A percentile compares a stretch with the other conserved stretches of the same genome.
Conservation (phyloP, 1,284 basidiomycete genomes). For the Trichosporon sp. region DNA sequence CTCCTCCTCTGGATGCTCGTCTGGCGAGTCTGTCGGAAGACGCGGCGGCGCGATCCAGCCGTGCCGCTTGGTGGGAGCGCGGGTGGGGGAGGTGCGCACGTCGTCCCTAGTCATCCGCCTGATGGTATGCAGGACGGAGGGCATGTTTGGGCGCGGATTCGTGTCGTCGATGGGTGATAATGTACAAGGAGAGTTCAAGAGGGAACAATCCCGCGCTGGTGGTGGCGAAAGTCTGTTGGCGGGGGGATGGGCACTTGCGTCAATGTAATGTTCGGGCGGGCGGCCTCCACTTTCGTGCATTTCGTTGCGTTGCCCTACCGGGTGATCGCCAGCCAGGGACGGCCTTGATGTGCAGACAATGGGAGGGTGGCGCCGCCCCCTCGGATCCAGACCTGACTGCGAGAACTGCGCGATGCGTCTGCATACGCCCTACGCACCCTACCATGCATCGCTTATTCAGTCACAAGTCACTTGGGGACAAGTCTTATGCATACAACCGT, state of each 20-base stretch:
- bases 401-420: neutral
- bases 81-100: neutral
- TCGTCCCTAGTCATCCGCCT: constrained; percentile 8
- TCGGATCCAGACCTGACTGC: neutral
- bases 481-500: no score
- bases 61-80: neutral
- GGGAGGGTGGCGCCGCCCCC: constrained; percentile 3
- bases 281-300: constrained; percentile 6
- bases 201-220: no score
- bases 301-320: no score
- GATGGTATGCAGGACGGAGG: constrained; percentile 18
- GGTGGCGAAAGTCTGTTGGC: constrained; percentile 1
- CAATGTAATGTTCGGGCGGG: constrained; percentile 3
- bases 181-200: no score
- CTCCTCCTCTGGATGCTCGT: neutral
- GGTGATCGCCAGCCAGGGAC: constrained; percentile 1
- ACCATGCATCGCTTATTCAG: neutral
- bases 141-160: neutral
- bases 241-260: neutral
- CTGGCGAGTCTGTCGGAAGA: neutral
- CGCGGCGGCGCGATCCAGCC: constrained; percentile 1
- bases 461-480: no score
- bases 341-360: constrained; percentile 9
- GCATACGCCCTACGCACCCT: no score
- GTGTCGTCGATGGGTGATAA: neutral